A percentile compares a stretch with the other conserved stretches of the same genome.
Evolutionary conservation across 352 stramenopile genomes (phyloP).

Genomic region (Blastocystis sp.): DNA sequence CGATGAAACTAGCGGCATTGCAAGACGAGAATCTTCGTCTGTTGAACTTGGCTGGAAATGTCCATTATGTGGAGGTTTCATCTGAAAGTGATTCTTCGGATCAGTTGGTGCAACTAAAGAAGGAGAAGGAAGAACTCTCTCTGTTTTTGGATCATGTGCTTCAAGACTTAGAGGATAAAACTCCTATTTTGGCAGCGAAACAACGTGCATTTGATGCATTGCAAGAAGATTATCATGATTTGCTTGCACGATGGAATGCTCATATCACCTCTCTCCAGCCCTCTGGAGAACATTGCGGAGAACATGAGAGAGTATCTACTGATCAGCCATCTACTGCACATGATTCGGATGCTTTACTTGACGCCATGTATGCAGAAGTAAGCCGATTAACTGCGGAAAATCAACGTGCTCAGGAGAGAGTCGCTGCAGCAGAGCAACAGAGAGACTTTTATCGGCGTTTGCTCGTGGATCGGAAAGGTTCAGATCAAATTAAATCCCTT

Average conservation of each 20-base stretch:
- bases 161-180: conserved; percentile 34
- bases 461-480: background rate
- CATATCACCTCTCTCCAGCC: background rate
- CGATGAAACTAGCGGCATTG: background rate
- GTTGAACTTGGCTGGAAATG: background rate
- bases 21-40: conserved; percentile 32
- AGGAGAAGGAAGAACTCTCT: background rate
- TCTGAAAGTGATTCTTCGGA: background rate
- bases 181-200: background rate
- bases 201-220: background rate
- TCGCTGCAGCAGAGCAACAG: background rate
- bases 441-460: background rate
- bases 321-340: too few relatives aligned
- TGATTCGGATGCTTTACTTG: background rate
- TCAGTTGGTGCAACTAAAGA: background rate
- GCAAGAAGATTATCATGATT: background rate
- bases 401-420: background rate
- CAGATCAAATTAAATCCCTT: background rate
- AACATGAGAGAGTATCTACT: too few relatives aligned
- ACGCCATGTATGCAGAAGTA: background rate
- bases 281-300: background rate
- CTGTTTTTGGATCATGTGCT: background rate
- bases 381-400: background rate
- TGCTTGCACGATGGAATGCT: background rate
- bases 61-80: background rate